Base-by-base conservation (phyloP, 2,329 filamentous ascomycete genomes). In the Sclerotinia nivalis region DNA sequence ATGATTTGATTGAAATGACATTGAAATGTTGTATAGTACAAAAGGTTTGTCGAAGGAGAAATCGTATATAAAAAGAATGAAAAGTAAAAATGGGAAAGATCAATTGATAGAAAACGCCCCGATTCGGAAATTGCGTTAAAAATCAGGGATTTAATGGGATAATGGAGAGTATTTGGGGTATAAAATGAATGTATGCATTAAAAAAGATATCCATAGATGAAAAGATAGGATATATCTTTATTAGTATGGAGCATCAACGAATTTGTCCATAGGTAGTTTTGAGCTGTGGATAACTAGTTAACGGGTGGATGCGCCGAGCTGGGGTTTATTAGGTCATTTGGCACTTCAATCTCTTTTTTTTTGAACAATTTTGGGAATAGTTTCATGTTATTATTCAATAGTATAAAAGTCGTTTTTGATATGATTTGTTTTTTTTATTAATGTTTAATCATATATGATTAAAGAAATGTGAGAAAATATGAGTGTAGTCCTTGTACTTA, bases 241-340 rank as follows among this genome's bases (percentile, higher is more conserved):
- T 13, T n/a, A 49, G 40, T 49, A 62, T 49, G 59, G 28, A 62
- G 43, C 25, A 34, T 49, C 43, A 31, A 31, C 15, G 34, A 28
- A 55, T 54, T 31, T 43, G 40, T 15, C 15, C 13, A 7, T 56
- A 12, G n/a, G 60, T 50, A 62, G 45, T 37, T 22, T 28, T 50
- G 45, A 62, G 20, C 20, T 49, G 34, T 31, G 45, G 31, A 62
- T 62, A 37, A 25, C 45, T 49, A 50, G 28, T 37, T n/a, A n/a
- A 37, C 40, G 25, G 25, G 60, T 64, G 60, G 60, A 64, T 64
- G 60, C 60, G 45, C 60, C 60, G 60, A 64, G 60, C 60, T 64
- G 60, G 60, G 45, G 45, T 64, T 50, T 15, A 50, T 37, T 20
- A 31, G 60, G 60, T 40, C 60, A 37, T 50, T 13, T 50, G 45